Evolutionary conservation across 129 eudicot species (phyloP).

Genomic region (Scalesia atractyloides): DNA sequence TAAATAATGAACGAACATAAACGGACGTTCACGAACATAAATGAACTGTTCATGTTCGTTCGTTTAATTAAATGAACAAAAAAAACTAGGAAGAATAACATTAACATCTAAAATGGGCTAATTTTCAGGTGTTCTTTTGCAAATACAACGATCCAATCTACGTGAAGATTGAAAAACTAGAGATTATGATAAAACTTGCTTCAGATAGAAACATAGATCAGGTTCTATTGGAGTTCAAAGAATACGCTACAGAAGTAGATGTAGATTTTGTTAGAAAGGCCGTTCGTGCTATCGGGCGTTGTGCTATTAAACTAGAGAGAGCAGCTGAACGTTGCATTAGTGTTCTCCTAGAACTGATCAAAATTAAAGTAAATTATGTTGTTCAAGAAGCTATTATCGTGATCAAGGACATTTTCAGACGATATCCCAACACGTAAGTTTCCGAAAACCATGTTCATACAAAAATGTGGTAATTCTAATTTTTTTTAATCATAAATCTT

Average conservation of each 20-base stretch:
- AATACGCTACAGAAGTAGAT: conserved; percentile 97
- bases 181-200: conserved; percentile 98
- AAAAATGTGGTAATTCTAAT: not conserved
- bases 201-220: conserved; percentile 97
- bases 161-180: conserved; percentile 98
- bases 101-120: conserved; percentile 11
- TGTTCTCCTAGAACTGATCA: conserved; percentile 90
- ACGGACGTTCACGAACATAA: too few relatives aligned
- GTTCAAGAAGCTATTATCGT: conserved; percentile 98
- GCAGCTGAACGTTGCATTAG: conserved; percentile 99
- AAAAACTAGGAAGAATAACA: too few relatives aligned
- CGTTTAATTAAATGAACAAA: too few relatives aligned
- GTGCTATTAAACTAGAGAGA: conserved; percentile 98
- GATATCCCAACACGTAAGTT: conserved; percentile 97
- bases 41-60: too few relatives aligned
- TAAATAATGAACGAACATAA: too few relatives aligned
- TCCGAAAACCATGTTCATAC: not conserved
- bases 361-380: conserved; percentile 96
- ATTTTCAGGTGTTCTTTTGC: conserved; percentile 90
- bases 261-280: conserved; percentile 98
- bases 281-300: conserved; percentile 99
- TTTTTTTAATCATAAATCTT: not conserved
- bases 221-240: conserved; percentile 98
- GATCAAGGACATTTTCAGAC: conserved; percentile 92
- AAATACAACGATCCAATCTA: conserved; percentile 98